Evolutionary conservation across 2,329 filamentous ascomycete genomes (phyloP), one percentile per base, ranked within the genome.

Genomic region (Cladophialophora chaetospira): DNA sequence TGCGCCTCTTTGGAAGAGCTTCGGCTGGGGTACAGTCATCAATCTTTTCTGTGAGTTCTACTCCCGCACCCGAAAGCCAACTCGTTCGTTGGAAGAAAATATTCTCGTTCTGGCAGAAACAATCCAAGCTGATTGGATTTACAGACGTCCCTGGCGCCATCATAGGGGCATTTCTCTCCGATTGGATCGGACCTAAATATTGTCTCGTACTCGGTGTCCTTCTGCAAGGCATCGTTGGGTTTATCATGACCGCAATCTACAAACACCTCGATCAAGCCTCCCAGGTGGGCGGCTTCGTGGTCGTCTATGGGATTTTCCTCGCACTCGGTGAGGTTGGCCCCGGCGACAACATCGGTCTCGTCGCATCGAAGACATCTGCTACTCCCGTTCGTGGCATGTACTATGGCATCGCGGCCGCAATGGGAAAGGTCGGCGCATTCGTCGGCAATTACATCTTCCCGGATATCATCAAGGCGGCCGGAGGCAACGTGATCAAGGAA

Each of bases 21-120:
- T 96, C 60, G 92, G 91, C 36, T 96, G 91, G 91, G 91, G 90
- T 69, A 91, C 88, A 0, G 81, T 96, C 38, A 85, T 95, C 76
- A 96, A 94, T 71, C 76, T 91, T 61, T 96, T 96, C 72, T 95
- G n/a, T n/a, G n/a, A n/a, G n/a, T n/a, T n/a, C n/a, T n/a, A n/a
- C n/a, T n/a, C n/a, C n/a, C n/a, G n/a, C n/a, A n/a, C n/a, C n/a
- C n/a, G n/a, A n/a, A n/a, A n/a, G n/a, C n/a, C n/a, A n/a, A n/a
- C n/a, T n/a, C n/a, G n/a, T n/a, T n/a, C n/a, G n/a, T n/a, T n/a
- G n/a, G n/a, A n/a, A n/a, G n/a, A n/a, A n/a, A n/a, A n/a, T n/a
- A n/a, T n/a, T n/a, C n/a, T n/a, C n/a, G n/a, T n/a, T n/a, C n/a
- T n/a, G n/a, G n/a, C n/a, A n/a, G n/a, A n/a, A n/a, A n/a, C n/a